Conservation (phyloP, 192 early-diverging fungal species). For the Gaertneriomyces sp. region DNA sequence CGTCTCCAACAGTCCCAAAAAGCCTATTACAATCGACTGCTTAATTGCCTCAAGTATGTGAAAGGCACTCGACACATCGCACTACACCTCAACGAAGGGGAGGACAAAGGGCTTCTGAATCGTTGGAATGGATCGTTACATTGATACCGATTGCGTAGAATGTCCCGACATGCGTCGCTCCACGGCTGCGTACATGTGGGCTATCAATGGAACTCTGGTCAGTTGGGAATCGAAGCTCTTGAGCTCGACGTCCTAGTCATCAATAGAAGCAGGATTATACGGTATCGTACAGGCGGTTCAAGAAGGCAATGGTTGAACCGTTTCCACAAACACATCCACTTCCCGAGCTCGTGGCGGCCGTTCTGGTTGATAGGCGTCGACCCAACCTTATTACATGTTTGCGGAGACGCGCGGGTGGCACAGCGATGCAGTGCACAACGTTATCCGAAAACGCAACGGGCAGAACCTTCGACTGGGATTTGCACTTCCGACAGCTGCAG, state of each 20-base stretch:
- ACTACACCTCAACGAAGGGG: neutral
- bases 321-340: neutral
- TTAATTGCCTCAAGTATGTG: neutral
- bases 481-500: too few species aligned
- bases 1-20: neutral
- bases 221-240: constrained; percentile 24
- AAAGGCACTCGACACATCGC: neutral
- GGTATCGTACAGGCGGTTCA: neutral
- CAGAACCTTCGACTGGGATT: too few species aligned
- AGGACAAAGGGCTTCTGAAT: neutral
- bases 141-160: neutral
- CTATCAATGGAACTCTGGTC: constrained; percentile 15
- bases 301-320: constrained; percentile 6
- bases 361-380: too few species aligned
- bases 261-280: constrained; percentile 26
- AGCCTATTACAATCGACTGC: neutral
- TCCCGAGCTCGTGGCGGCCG: neutral
- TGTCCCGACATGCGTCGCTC: constrained; percentile 15
- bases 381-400: too few species aligned
- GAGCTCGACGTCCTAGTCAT: constrained; percentile 18
- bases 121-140: neutral
- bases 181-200: constrained; percentile 31
- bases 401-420: too few species aligned
- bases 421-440: too few species aligned
- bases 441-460: too few species aligned